Evolutionary conservation across 2,329 filamentous ascomycete species (phyloP), one percentile per base, ranked within the genome.

Genomic region (Davidsoniella eucalypti): DNA sequence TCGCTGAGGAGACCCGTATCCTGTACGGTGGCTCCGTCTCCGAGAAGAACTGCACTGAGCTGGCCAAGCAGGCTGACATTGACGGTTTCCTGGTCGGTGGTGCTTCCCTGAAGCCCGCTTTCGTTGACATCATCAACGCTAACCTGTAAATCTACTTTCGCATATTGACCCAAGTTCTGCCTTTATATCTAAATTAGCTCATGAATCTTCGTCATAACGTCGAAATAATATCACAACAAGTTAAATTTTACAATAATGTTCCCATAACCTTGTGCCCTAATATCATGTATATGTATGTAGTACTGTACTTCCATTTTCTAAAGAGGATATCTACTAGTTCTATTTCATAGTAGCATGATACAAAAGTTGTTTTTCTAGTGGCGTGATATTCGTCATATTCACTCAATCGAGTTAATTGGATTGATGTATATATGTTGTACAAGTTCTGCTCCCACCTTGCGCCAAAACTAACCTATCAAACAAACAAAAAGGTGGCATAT

Each of bases 41-140:
- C 65, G 92, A 94, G 76, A 95, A 95, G 84, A 98, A 98, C 80
- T 93, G 86, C 76, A 78, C 74, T 63, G 90, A 96, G 57, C 77
- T 98, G 61, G 80, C 84, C 65, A 90, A 87, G 75, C 80, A 96
- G 78, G 66, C 78, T 56, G 92, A 98, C 68, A 94, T 98, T 66
- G 92, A 98, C 67, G 92, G 92, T 53, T 96, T 96, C 81, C 77
- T 96, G 58, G 90, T 96, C 58, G 90, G 90, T 57, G 90, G 90
- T 68, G 90, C 90, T 64, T 92, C 84, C 66, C 78, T 96, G 71
- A 96, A 96, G 81, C 90, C 90, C 64, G 88, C 86, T 58, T 95
- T 78, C 57, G 66, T 76, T 61, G 73, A 78, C 56, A 78, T 78
- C 58, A 70, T 77, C 67, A 78, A 77, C 70, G 65, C 67, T 64